Evolutionary conservation across 192 early-diverging fungal genomes (phyloP).

Genomic region (Linnemannia elongata): DNA sequence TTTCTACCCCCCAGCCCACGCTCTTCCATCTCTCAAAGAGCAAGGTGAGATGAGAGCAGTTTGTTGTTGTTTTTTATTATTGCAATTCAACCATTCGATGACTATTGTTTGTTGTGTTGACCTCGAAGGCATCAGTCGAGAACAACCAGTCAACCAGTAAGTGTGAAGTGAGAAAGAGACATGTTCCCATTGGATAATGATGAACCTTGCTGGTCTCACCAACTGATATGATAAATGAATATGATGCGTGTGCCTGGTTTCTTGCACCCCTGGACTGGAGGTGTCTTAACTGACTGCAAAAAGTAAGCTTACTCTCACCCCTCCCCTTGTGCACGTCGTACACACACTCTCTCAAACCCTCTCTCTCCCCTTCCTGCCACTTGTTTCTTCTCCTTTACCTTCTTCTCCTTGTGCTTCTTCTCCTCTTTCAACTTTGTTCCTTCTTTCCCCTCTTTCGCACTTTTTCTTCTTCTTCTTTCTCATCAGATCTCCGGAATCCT

Average conservation of each 20-base stretch:
- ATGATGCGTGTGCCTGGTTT: too few species aligned
- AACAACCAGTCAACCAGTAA: too few species aligned
- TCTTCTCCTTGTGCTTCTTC: neutral
- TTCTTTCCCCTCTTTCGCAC: neutral
- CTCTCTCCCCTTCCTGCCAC: too few species aligned
- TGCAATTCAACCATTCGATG: too few species aligned
- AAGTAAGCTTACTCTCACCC: neutral
- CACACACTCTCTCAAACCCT: neutral
- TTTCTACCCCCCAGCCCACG: too few species aligned
- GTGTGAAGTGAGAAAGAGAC: neutral
- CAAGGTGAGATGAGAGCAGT: too few species aligned
- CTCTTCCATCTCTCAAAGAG: too few species aligned
- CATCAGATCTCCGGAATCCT: neutral
- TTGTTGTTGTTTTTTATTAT: too few species aligned
- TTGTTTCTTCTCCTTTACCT: neutral
- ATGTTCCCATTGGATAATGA: neutral
- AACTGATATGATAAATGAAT: neutral
- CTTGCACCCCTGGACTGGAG: too few species aligned
- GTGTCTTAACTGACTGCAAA: too few species aligned
- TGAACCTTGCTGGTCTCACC: slow-evolving; percentile 1
- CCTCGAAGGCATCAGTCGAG: too few species aligned
- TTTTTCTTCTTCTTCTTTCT: neutral
- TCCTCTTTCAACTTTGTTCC: neutral
- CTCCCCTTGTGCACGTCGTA: neutral
- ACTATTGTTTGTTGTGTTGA: too few species aligned